These are phyloP conservation scores for Citrus hindsii DNA, from an alignment of 345 rosid genomes.

Conservation along the genomic window DNA sequence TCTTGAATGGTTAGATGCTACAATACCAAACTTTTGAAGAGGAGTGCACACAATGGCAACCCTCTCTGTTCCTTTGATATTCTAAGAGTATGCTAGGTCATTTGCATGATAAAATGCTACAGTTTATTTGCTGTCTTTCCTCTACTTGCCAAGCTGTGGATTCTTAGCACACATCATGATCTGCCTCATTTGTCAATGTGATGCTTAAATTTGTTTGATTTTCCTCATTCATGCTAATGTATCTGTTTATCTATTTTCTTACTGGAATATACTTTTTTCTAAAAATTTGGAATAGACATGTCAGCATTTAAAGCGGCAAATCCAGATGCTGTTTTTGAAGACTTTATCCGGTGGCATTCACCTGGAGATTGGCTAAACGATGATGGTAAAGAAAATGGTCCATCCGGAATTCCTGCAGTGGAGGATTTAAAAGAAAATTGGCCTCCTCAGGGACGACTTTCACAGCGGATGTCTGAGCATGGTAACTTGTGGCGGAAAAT, in stretches of 20 bases:
- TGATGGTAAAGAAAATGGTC: slow-evolving; percentile 34
- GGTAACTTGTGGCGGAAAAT: slow-evolving; percentile 89
- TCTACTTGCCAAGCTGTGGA: slow-evolving; percentile 2
- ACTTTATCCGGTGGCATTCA: slow-evolving; percentile 98
- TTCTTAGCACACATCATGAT: background rate
- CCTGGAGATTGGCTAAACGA: slow-evolving; percentile 89
- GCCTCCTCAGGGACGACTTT: slow-evolving; percentile 94
- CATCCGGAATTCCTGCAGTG: slow-evolving; percentile 31
- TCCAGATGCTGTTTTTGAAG: slow-evolving; percentile 89
- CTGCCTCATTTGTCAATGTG: background rate
- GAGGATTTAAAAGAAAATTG: slow-evolving; percentile 46
- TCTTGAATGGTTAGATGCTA: background rate
- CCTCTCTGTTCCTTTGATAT: background rate
- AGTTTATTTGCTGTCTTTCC: background rate
- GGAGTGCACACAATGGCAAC: background rate
- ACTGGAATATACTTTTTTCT: background rate
- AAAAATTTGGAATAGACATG: slow-evolving; percentile 60
- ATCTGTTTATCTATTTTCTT: background rate
- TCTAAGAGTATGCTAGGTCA: background rate
- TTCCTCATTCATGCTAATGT: slow-evolving; percentile 2
- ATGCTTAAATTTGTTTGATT: slow-evolving; percentile 1
- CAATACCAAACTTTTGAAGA: background rate
- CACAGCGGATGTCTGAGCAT: slow-evolving; percentile 84
- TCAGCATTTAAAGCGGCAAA: slow-evolving; percentile 99
- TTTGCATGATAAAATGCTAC: slow-evolving; percentile 2